Evolutionary conservation across 352 stramenopile genomes (phyloP).

Genomic region (Plasmopara muralis): DNA sequence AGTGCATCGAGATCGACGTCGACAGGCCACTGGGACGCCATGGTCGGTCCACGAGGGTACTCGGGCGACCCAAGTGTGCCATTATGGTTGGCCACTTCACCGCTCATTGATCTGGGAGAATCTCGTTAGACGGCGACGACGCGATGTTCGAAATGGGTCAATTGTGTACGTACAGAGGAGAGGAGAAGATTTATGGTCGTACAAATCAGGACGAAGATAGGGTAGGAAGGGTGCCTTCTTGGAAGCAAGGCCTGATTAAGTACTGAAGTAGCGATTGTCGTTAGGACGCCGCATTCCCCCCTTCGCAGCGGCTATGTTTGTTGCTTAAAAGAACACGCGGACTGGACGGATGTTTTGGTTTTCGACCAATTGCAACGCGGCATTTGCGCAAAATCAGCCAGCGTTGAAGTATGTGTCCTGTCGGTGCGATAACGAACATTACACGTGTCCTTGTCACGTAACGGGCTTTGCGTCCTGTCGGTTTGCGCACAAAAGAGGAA

Average conservation of each 20-base stretch:
- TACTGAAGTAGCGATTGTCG: conserved; percentile 8
- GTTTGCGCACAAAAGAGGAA: too few relatives aligned
- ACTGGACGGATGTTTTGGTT: conserved; percentile 3
- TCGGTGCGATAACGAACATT: not conserved
- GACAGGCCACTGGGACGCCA: conserved; percentile 48
- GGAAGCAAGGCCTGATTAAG: not conserved
- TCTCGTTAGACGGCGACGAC: not conserved
- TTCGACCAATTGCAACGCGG: conserved; percentile 12
- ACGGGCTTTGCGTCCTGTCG: too few relatives aligned
- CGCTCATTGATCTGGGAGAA: conserved; percentile 16
- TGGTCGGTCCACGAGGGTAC: conserved; percentile 19
- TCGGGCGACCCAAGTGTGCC: conserved; percentile 15
- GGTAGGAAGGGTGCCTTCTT: not conserved
- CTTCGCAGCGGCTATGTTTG: conserved; percentile 11
- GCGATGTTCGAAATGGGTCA: not conserved
- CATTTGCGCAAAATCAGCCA: not conserved
- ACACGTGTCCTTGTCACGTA: too few relatives aligned
- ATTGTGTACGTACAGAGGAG: not conserved
- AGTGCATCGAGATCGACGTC: conserved; percentile 75
- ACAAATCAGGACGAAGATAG: not conserved
- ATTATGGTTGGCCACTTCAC: conserved; percentile 6
- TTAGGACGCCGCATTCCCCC: conserved; percentile 15
- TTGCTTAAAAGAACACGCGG: conserved; percentile 16
- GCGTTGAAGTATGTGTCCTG: not conserved
- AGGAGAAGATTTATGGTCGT: not conserved